Evolutionary conservation across 169 alveolate genomes (phyloP).

Genomic region (Besnoitia besnoiti): DNA sequence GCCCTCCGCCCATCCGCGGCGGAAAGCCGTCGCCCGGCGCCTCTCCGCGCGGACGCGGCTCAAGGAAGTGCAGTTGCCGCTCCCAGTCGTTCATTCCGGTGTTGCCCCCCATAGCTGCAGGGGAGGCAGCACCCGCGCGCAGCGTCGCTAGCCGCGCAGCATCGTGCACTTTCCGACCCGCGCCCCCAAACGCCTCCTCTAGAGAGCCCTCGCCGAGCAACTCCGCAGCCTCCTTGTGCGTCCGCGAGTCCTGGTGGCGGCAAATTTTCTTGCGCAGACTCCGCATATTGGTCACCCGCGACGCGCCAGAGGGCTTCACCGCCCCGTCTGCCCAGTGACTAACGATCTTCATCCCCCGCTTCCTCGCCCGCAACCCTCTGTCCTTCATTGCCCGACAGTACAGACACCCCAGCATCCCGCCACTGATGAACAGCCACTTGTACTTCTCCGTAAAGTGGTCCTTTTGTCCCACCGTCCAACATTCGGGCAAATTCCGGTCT

Average conservation of each 20-base stretch:
- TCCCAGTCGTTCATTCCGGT: too few species aligned
- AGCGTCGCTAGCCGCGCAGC: too few species aligned
- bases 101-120: too few species aligned
- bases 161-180: too few species aligned
- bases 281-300: neutral
- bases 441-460: conserved; percentile 6
- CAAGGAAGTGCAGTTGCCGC: too few species aligned
- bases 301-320: neutral
- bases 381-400: neutral
- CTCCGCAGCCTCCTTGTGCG: neutral
- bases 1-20: too few species aligned
- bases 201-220: neutral
- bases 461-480: neutral
- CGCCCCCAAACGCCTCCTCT: neutral
- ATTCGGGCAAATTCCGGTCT: neutral
- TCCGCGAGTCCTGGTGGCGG: neutral
- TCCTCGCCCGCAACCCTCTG: neutral
- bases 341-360: neutral
- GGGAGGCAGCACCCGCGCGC: too few species aligned
- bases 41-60: too few species aligned
- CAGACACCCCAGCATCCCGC: neutral
- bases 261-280: neutral
- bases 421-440: neutral
- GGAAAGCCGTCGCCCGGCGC: too few species aligned
- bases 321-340: conserved; percentile 15